Conservation (phyloP, 257 asterid genomes). For the Datura wrightii region DNA sequence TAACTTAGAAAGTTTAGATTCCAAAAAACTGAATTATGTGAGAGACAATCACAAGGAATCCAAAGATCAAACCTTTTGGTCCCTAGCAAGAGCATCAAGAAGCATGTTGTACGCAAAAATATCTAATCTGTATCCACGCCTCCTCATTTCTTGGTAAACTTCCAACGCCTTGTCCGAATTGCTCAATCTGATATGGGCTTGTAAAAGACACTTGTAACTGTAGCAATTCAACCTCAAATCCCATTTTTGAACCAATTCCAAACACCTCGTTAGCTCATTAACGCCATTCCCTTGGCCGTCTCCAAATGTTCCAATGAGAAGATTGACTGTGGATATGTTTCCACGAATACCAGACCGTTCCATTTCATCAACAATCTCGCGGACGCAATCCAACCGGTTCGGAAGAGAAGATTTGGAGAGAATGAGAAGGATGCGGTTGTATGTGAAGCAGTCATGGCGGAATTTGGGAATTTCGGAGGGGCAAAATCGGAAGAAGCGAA, state of each 20-base stretch:
- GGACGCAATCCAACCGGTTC: slow-evolving; percentile 54
- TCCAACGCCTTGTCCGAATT: slow-evolving; percentile 54
- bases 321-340: slow-evolving; percentile 82
- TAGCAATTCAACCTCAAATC: slow-evolving; percentile 69
- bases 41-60: neutral
- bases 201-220: slow-evolving; percentile 88
- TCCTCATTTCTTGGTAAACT: slow-evolving; percentile 62
- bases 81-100: slow-evolving; percentile 80
- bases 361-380: slow-evolving; percentile 51
- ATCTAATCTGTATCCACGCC: slow-evolving; percentile 75
- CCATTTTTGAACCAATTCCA: slow-evolving; percentile 80
- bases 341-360: slow-evolving; percentile 48
- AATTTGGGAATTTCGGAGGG: slow-evolving; percentile 58
- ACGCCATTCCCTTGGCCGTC: slow-evolving; percentile 38
- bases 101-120: slow-evolving; percentile 83
- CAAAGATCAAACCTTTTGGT: slow-evolving; percentile 62
- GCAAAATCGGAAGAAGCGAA: slow-evolving; percentile 79
- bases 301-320: slow-evolving; percentile 68
- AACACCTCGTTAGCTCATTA: slow-evolving; percentile 69
- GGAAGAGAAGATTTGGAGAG: slow-evolving; percentile 62
- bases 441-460: slow-evolving; percentile 83
- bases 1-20: neutral
- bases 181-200: slow-evolving; percentile 72
- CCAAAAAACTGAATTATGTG: neutral
- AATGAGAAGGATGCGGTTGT: slow-evolving; percentile 70